phyloP scores from a whole-genome alignment of 257 asterid species.

The Fraxinus quadrangulata region DNA sequence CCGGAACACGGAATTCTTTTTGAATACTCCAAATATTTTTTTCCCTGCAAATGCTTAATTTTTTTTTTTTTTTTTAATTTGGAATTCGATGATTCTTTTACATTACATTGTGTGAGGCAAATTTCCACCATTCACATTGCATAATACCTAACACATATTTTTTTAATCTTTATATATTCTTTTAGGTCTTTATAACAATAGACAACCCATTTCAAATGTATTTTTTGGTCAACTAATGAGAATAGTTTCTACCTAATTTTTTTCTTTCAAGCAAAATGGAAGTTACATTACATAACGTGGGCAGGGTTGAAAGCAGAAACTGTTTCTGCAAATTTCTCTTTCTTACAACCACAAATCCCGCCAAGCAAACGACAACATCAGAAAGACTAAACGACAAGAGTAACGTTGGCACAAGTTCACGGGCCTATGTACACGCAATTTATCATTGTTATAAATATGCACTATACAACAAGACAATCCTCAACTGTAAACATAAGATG shows the following conservation, averaged over 20 bases:
- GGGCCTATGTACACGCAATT: constrained; percentile 11
- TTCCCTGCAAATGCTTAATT: background rate
- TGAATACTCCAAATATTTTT: background rate
- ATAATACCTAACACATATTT: background rate
- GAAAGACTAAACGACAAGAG: constrained; percentile 1
- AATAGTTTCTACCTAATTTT: background rate
- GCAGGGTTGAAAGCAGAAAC: constrained; percentile 18
- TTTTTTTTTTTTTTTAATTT: too few relatives aligned
- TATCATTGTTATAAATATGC: constrained; percentile 20
- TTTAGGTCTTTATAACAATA: background rate
- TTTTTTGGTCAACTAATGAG: background rate
- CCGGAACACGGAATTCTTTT: background rate
- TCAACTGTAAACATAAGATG: constrained; percentile 21
- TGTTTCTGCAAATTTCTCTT: constrained; percentile 20
- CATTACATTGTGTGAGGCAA: too few relatives aligned
- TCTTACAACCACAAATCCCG: constrained; percentile 17
- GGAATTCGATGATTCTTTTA: background rate
- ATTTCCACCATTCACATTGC: background rate
- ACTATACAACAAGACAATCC: background rate
- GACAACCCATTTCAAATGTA: background rate
- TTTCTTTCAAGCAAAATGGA: constrained; percentile 8
- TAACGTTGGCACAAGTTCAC: constrained; percentile 14
- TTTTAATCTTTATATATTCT: background rate
- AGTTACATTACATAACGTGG: constrained; percentile 22
- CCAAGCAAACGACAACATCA: constrained; percentile 25